Percentiles rank a stretch among this genome's conserved stretches.
phyloP scores from a whole-genome alignment of 768 basidiomycete species.

The Paxillus ammoniavirescens region DNA sequence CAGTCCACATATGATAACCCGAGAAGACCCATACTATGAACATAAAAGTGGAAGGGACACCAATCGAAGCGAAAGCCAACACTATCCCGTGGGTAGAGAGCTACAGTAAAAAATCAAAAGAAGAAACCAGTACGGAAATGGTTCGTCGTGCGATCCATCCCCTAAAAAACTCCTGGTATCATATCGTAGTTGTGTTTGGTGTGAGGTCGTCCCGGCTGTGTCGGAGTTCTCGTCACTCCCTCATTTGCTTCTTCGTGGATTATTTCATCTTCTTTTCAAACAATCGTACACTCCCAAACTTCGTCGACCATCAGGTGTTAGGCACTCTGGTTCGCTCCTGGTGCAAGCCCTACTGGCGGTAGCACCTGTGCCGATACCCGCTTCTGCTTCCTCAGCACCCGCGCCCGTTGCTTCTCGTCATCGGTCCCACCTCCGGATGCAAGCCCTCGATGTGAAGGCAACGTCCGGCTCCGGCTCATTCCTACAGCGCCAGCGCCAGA shows the following conservation, averaged over 20 bases:
- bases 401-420: constrained; percentile 37
- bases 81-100: no score
- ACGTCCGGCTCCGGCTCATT: constrained; percentile 61
- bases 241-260: neutral
- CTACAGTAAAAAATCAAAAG: neutral
- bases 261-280: neutral
- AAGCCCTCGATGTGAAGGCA: constrained; percentile 41
- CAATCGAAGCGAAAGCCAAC: no score
- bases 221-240: constrained; percentile 5
- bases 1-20: no score
- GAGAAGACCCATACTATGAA: no score
- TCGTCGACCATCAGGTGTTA: constrained; percentile 5
- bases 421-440: constrained; percentile 15
- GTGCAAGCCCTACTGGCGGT: constrained; percentile 18
- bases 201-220: neutral
- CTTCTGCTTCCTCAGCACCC: constrained; percentile 53
- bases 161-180: constrained; percentile 13
- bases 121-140: neutral
- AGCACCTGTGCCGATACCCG: constrained; percentile 41
- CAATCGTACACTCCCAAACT: neutral
- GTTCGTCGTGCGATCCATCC: constrained; percentile 1
- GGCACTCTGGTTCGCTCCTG: constrained; percentile 23
- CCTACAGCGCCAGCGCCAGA: constrained; percentile 35
- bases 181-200: neutral
- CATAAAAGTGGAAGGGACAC: no score